These are phyloP conservation scores for Pythium myriotylum DNA, from an alignment of 352 stramenopile genomes.

Conservation along the genomic window DNA sequence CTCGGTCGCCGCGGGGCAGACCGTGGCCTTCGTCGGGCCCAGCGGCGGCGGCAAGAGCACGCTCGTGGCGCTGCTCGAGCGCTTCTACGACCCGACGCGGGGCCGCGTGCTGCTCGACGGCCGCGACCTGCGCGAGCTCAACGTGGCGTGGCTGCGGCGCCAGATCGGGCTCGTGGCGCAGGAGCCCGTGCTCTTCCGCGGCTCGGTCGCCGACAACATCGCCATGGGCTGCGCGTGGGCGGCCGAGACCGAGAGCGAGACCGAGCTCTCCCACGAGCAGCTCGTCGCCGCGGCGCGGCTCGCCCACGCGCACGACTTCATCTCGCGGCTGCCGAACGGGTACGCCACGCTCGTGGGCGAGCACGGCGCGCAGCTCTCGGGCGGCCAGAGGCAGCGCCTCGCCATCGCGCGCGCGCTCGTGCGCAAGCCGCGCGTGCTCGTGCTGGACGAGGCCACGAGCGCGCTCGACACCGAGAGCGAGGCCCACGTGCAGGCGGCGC, in stretches of 20 bases:
- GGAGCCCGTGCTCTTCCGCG: too few species aligned
- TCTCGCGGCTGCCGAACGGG: conserved; percentile 80
- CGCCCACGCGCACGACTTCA: conserved; percentile 90
- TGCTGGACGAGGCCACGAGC: not conserved
- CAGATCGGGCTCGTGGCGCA: too few species aligned
- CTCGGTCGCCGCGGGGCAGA: too few species aligned
- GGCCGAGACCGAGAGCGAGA: not conserved
- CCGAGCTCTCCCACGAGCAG: conserved; percentile 58
- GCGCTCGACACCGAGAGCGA: not conserved
- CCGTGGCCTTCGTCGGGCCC: conserved; percentile 13
- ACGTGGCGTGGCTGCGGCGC: too few species aligned
- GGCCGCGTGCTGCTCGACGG: conserved; percentile 85
- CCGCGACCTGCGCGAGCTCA: too few species aligned
- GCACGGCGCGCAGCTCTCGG: conserved; percentile 45
- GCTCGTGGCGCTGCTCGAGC: conserved; percentile 59
- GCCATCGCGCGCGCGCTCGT: conserved; percentile 2
- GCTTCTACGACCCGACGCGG: conserved; percentile 48
- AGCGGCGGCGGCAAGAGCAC: conserved; percentile 21
- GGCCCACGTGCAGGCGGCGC: not conserved
- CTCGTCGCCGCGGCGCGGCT: conserved; percentile 85
- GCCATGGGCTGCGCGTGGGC: conserved; percentile 15
- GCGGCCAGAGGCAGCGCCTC: conserved; percentile 55
- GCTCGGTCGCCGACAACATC: conserved; percentile 50
- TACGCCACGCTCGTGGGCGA: conserved; percentile 85
- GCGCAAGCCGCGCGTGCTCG: not conserved